phyloP scores from a whole-genome alignment of 192 early-diverging fungal species.

The Spizellomyces sp. region DNA sequence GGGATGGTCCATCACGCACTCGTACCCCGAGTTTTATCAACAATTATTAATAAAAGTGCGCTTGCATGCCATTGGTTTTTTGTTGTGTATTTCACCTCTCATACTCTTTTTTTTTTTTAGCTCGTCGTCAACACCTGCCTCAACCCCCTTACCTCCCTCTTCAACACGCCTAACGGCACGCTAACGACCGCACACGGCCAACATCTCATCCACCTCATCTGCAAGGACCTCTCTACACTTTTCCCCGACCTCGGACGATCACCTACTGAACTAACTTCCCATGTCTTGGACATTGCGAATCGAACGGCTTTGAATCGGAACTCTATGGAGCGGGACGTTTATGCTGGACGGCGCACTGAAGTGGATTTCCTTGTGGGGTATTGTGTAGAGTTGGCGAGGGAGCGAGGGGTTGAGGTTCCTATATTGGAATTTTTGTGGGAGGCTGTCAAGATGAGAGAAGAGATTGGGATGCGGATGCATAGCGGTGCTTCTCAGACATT shows the following conservation, averaged over 20 bases:
- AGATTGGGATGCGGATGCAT: not conserved
- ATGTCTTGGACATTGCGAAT: conserved; percentile 9
- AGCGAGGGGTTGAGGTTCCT: not conserved
- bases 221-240: conserved; percentile 9
- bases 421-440: conserved; percentile 12
- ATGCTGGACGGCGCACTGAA: conserved; percentile 24
- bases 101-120: conserved; percentile 36
- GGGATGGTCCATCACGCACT: too few relatives aligned
- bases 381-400: not conserved
- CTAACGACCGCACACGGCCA: conserved; percentile 3
- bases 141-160: conserved; percentile 66
- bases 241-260: not conserved
- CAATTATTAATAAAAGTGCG: too few relatives aligned
- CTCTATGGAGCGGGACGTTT: conserved; percentile 29
- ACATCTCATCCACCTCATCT: conserved; percentile 5
- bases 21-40: too few relatives aligned
- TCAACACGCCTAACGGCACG: conserved; percentile 56
- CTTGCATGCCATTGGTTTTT: too few relatives aligned
- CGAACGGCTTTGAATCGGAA: conserved; percentile 27
- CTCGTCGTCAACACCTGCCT: conserved; percentile 67
- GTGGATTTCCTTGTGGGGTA: conserved; percentile 35
- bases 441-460: conserved; percentile 13
- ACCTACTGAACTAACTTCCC: too few relatives aligned
- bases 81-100: too few relatives aligned
- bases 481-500: too few relatives aligned